Base-by-base conservation (phyloP, 768 basidiomycete species). In the Galerina sulciceps region DNA sequence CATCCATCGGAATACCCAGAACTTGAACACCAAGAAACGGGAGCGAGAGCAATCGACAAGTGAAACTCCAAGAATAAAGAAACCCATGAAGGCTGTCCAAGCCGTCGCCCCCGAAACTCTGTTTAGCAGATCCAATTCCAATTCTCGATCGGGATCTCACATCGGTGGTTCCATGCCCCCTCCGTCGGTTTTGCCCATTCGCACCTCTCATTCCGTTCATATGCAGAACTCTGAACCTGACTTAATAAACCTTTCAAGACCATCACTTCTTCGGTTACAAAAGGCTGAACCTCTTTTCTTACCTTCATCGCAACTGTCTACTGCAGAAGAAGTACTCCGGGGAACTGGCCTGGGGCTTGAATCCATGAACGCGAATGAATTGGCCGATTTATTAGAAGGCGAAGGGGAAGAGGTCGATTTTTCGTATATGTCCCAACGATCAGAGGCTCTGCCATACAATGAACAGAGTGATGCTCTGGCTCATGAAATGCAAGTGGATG, bases 291-390 rank as follows among this genome's bases (percentile, higher is more conserved):
- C 84, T 55, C 68, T 85, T 66, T 75, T 86, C 69, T 65, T 78
- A 55, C 75, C 85, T 22, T 78, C 79, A 6, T 82, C 87, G n/a
- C 88, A 88, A 67, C 77, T 88, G 37, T 87, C 89, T 3, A 77
- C 76, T 26, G 79, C 77, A 37, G 76, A 79, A 62, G 82, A 79
- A 50, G 76, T 78, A 5, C 76, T 91, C 44, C 78, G 78, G 37
- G 79, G 77, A 23, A 85, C 87, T 1, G 90, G 90, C 4, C 73
- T 93, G 26, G 89, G 87, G 2, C 76, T 88, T 20, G 89, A 90
- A 65, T 67, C 79, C 59, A 90, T 92, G 89, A 75, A 79, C 57
- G 78, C 71, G 5, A 80, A 84, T 20, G 89, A 91, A 67, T 71
- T 91, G 36, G 78, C 75, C 18, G 84, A 80, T 22, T 78, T 89